Evolutionary conservation across 2,329 filamentous ascomycete species (phyloP).

Genomic region (Cercospora berteroae): DNA sequence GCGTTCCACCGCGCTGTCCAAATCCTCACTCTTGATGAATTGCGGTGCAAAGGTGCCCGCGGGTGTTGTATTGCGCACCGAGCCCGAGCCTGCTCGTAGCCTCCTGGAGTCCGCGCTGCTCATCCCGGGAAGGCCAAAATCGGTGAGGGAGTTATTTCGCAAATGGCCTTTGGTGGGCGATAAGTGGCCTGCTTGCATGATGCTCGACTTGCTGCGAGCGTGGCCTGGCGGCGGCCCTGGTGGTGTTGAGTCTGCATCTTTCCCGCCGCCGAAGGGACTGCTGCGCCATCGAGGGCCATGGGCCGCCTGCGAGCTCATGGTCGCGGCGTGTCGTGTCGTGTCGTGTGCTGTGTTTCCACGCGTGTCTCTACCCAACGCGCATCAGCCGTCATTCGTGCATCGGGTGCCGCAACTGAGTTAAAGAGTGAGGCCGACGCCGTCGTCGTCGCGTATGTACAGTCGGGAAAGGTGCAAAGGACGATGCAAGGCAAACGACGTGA

Average conservation of each 20-base stretch:
- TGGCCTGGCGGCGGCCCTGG: slow-evolving; percentile 54
- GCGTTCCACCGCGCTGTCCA: slow-evolving; percentile 57
- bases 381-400: slow-evolving; percentile 11
- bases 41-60: slow-evolving; percentile 90
- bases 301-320: slow-evolving; percentile 57
- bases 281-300: slow-evolving; percentile 71
- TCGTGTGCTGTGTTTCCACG: slow-evolving; percentile 24
- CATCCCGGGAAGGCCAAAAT: slow-evolving; percentile 44
- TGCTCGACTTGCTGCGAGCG: slow-evolving; percentile 70
- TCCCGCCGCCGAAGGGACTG: slow-evolving; percentile 73
- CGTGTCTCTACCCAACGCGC: slow-evolving; percentile 23
- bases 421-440: background rate
- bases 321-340: slow-evolving; percentile 16
- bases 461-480: background rate
- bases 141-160: slow-evolving; percentile 64
- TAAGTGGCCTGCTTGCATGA: slow-evolving; percentile 62
- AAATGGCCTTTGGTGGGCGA: slow-evolving; percentile 54
- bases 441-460: slow-evolving; percentile 5
- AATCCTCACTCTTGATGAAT: slow-evolving; percentile 87
- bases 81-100: slow-evolving; percentile 59
- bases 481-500: background rate
- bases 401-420: background rate
- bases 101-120: slow-evolving; percentile 34
- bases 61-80: slow-evolving; percentile 61
- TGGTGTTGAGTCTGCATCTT: slow-evolving; percentile 62